Conservation (phyloP, 75 land plant genomes). For the Pinus tabuliformis region DNA sequence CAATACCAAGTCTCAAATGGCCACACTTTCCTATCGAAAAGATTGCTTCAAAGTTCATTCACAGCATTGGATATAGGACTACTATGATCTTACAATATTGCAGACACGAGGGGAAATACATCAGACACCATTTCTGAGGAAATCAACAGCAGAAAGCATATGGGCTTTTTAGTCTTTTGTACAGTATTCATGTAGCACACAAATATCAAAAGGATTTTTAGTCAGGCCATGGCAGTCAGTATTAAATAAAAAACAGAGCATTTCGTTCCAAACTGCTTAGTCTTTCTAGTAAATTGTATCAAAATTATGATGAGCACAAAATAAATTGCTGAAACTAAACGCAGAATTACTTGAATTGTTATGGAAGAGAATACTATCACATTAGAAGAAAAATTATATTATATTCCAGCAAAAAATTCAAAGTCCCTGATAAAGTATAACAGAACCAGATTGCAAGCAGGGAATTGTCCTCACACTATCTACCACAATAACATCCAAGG, state of each 20-base stretch:
- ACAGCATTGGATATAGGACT: too few relatives aligned
- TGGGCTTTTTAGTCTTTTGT: too few relatives aligned
- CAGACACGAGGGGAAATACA: too few relatives aligned
- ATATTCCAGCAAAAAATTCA: neutral
- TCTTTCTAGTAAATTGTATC: neutral
- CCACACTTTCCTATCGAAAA: too few relatives aligned
- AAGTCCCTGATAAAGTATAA: neutral
- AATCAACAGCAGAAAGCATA: too few relatives aligned
- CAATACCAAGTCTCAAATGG: too few relatives aligned
- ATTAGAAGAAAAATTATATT: neutral
- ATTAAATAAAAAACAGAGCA: neutral
- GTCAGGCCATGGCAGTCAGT: too few relatives aligned
- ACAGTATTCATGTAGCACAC: too few relatives aligned
- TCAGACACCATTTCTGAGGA: too few relatives aligned
- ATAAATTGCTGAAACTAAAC: neutral
- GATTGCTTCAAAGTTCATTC: too few relatives aligned
- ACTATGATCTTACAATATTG: too few relatives aligned
- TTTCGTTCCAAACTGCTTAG: neutral
- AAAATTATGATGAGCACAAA: neutral
- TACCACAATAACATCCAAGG: conserved; percentile 90
- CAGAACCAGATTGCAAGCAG: neutral
- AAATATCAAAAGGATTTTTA: too few relatives aligned
- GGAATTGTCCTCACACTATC: conserved; percentile 73
- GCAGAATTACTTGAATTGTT: neutral
- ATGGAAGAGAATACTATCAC: neutral